A percentile compares a stretch with the other conserved stretches of the same genome.
These are phyloP conservation scores for Ilyonectria mors-panacis DNA, from an alignment of 2,329 filamentous ascomycete species.

Conservation along the genomic window DNA sequence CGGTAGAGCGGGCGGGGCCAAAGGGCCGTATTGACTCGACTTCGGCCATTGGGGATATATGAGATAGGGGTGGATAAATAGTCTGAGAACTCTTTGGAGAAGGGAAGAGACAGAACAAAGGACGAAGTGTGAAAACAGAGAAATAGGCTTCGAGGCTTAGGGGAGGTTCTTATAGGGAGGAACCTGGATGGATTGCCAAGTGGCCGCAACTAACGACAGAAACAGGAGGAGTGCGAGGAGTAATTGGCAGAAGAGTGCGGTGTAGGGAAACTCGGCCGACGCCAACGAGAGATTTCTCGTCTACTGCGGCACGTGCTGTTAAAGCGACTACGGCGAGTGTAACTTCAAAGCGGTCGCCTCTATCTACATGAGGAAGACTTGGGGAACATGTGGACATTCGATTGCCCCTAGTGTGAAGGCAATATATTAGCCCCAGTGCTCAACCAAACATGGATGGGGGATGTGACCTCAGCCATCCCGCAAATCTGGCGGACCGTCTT, in stretches of 20 bases:
- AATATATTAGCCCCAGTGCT: background rate
- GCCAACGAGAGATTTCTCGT: background rate
- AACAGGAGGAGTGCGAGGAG: background rate
- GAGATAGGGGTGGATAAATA: background rate
- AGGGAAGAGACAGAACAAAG: background rate
- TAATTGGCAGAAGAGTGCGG: background rate
- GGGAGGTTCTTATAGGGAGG: background rate
- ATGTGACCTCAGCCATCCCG: background rate
- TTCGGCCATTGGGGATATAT: conserved; percentile 53
- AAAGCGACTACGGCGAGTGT: background rate
- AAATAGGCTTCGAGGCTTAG: background rate
- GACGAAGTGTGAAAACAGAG: background rate
- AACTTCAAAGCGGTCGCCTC: background rate
- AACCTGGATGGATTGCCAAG: background rate
- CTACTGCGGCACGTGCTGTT: background rate
- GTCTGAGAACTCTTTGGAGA: background rate
- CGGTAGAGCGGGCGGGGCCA: conserved; percentile 75
- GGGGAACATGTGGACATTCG: background rate
- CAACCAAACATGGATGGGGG: background rate
- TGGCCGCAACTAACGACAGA: background rate
- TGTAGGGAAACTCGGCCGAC: background rate
- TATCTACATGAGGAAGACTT: background rate
- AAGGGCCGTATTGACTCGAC: conserved; percentile 74
- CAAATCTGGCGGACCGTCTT: background rate
- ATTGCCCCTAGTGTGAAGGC: background rate